Evolutionary conservation across 1,139 yeast species (phyloP), one percentile per base, ranked within the genome.

Genomic region (Lodderomyces parapsilosis): DNA sequence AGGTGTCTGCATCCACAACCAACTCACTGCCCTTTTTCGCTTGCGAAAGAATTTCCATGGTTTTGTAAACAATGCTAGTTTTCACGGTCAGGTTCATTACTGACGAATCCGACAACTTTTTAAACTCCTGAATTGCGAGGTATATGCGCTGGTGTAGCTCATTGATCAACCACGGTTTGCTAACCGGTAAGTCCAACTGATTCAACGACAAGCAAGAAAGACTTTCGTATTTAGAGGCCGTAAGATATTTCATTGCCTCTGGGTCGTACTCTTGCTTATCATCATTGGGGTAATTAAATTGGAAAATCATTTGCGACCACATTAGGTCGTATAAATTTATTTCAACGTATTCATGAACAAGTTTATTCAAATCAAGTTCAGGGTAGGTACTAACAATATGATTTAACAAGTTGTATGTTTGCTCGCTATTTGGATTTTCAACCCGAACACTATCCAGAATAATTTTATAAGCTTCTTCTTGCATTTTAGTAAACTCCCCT

Each of bases 1-100:
- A 66, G 0, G 87, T 81, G 57, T 91, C 98, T 0, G 98, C 98
- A 60, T 86, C 93, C 10, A 89, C 70, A 1, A 69, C 56, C 14
- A 66, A 49, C 19, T 27, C 25, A 10, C 35, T 27, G 19, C 28
- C 28, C 7, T 7, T 32, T 35, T n/a, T 38, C 13, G 8, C 20
- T 23, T 7, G 58, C 52, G 17, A 38, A 20, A 0, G 88, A 0
- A 68, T 62, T 37, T 73, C 68, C 32, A 90, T 67, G 0, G 91
- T 80, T 1, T 74, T 65, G 3, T 76, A 59, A 2, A 90, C 58
- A 0, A 81, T 69, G 2, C 66, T 65, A 13, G 81, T 67, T 57
- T 88, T 88, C 5, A 68, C 68, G 1, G 69, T 58, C 57, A 84
- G 81, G 30, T 76, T 76, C 8, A 72, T 71, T 3, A 67, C 56